These are phyloP conservation scores for Coprinopsis sp. DNA, from an alignment of 768 basidiomycete genomes.

Conservation along the genomic window DNA sequence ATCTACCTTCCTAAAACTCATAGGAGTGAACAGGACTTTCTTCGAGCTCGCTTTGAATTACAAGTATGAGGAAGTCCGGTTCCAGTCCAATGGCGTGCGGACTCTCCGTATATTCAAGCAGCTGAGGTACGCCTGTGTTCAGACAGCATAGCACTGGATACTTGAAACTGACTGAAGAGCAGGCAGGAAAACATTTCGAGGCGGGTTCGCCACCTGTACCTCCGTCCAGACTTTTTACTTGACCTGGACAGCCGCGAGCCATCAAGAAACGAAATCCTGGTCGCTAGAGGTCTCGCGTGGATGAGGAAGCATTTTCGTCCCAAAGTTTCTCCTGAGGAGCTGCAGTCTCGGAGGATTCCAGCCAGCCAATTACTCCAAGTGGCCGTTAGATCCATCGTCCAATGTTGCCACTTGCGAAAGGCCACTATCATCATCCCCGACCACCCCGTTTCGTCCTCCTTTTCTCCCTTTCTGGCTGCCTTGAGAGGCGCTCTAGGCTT, in stretches of 20 bases:
- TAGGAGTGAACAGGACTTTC: conserved; percentile 24
- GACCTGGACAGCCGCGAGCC: conserved; percentile 11
- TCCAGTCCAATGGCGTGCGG: conserved; percentile 19
- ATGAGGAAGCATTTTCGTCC: neutral
- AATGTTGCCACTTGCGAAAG: conserved; percentile 18
- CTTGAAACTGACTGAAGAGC: neutral
- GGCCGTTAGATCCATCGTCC: conserved; percentile 10
- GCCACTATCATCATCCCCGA: conserved; percentile 23
- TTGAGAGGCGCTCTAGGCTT: conserved; percentile 20
- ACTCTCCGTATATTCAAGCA: conserved; percentile 20
- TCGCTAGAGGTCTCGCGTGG: neutral
- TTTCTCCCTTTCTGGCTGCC: conserved; percentile 16
- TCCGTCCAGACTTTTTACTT: conserved; percentile 25
- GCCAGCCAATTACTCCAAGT: conserved; percentile 11
- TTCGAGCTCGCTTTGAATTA: conserved; percentile 28
- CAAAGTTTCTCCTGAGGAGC: neutral
- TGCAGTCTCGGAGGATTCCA: neutral
- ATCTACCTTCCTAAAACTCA: conserved; percentile 19
- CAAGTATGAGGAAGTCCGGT: conserved; percentile 24
- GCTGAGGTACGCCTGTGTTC: conserved; percentile 12
- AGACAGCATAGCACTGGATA: neutral
- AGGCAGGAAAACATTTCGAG: conserved; percentile 17
- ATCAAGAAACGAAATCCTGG: neutral
- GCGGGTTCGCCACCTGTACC: conserved; percentile 22
- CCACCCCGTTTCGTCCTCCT: conserved; percentile 16